These are phyloP conservation scores for Salix arbutifolia DNA, from an alignment of 345 rosid genomes.

Conservation along the genomic window DNA sequence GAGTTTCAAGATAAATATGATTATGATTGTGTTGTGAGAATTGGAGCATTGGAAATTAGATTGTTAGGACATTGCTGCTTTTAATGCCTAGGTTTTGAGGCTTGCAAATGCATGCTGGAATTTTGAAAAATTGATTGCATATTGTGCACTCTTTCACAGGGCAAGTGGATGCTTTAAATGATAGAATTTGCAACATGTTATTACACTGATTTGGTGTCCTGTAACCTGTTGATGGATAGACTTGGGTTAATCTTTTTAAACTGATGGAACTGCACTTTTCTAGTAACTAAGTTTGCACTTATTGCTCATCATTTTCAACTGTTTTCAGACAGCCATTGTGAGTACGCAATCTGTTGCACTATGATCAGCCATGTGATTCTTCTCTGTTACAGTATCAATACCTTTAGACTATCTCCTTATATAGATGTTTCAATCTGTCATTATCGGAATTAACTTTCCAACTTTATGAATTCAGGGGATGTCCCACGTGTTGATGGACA, in stretches of 20 bases:
- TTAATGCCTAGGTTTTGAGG: not conserved
- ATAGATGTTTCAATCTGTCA: not conserved
- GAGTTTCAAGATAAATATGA: not conserved
- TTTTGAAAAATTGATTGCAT: not conserved
- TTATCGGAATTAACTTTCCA: not conserved
- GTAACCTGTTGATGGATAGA: not conserved
- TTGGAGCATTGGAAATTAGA: not conserved
- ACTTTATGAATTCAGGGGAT: conserved; percentile 53
- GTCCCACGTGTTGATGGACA: conserved; percentile 92
- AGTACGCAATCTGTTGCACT: not conserved
- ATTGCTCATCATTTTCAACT: not conserved
- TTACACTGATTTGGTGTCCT: not conserved
- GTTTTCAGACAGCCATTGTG: not conserved
- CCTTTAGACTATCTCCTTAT: not conserved
- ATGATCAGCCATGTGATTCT: not conserved
- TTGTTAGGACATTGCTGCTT: not conserved
- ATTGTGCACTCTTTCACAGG: not conserved
- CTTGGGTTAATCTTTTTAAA: not conserved
- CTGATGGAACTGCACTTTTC: not conserved
- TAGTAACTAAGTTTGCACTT: not conserved
- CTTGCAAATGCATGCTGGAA: not conserved
- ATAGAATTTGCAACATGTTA: not conserved
- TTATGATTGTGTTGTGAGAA: not conserved
- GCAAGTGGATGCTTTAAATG: not conserved
- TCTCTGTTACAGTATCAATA: not conserved